These are phyloP conservation scores for Linnemannia hyalina DNA, from an alignment of 192 early-diverging fungal species.

Conservation along the genomic window DNA sequence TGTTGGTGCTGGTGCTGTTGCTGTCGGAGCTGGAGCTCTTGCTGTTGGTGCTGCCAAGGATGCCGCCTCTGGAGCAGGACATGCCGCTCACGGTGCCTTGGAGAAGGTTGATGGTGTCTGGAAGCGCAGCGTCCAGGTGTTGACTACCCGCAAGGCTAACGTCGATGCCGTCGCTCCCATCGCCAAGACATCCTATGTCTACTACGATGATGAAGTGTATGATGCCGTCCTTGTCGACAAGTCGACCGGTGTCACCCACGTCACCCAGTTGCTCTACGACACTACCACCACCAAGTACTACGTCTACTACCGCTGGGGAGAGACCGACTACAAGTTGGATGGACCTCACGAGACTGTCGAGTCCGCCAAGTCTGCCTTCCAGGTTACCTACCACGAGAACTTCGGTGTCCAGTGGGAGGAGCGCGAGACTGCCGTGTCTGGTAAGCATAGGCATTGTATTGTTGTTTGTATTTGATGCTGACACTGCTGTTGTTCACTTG, in stretches of 20 bases:
- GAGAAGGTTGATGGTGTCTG: conserved; percentile 27
- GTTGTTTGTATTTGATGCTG: neutral
- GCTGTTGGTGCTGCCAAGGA: neutral
- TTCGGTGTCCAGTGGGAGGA: conserved; percentile 11
- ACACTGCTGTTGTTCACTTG: no score
- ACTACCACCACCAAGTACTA: neutral
- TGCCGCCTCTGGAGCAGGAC: conserved; percentile 12
- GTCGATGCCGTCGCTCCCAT: conserved; percentile 31
- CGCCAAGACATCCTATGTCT: conserved; percentile 32
- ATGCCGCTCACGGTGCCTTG: conserved; percentile 8
- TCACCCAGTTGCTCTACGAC: conserved; percentile 18
- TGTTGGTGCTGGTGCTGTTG: conserved; percentile 7
- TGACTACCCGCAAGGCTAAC: conserved; percentile 39
- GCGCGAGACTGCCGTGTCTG: neutral
- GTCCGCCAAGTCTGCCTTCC: no score
- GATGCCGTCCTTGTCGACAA: conserved; percentile 31
- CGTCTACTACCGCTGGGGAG: conserved; percentile 34
- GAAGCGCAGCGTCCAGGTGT: conserved; percentile 36
- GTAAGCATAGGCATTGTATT: neutral
- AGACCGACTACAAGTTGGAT: conserved; percentile 7
- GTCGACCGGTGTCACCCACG: conserved; percentile 31
- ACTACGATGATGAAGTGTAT: conserved; percentile 41
- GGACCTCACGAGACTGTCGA: no score
- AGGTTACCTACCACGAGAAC: no score
- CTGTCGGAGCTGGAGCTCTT: conserved; percentile 12